Evolutionary conservation across 1,284 basidiomycete genomes (phyloP), one percentile per base, ranked within the genome.

Genomic region (Taiwanofungus camphoratus): DNA sequence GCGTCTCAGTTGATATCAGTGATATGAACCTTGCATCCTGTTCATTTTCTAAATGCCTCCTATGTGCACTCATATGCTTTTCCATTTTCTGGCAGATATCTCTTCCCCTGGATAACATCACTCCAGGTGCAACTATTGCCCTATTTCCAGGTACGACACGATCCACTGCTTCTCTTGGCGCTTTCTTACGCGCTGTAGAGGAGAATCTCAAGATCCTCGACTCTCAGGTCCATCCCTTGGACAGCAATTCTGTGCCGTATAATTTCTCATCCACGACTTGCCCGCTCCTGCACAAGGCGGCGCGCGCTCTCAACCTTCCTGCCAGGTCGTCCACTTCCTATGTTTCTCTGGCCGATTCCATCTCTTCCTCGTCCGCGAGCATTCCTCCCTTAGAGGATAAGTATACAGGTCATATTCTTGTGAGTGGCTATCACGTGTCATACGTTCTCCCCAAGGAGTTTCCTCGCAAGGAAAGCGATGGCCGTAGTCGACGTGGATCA

Each of bases 401-500:
- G 53, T 87, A 84, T 49, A 79, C 80, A 1, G 87, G 87, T 3
- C 76, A 79, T 41, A 82, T 89, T 45, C 70, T 84, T 30, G 79
- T 89, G 49, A 86, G 76, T 57, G 77, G 77, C 32, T 89, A 88
- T 56, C 72, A 82, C 47, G 77, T 89, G 39, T 81, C 83, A 9
- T 87, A 80, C 55, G 77, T 87, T 6, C 66, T 85, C 4, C 87
- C 86, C n/a, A 87, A 74, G 52, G 73, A 76, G 41, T 79, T 88
- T 48, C 81, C 80, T 7, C 68, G 74, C 22, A 65, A 67, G 12
- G 59, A 59, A 27, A 42, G 39, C 24, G 59, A 61, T 4, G 54
- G 49, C 13, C 52, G 52, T 18, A 51, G 48, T 19, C 52, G 46
- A 31, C 51, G 55, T 12, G 48, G 56, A 7, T 36, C 55, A 2